Evolutionary conservation across 2,329 filamentous ascomycete genomes (phyloP).

Genomic region (Fusarium oxysporum): DNA sequence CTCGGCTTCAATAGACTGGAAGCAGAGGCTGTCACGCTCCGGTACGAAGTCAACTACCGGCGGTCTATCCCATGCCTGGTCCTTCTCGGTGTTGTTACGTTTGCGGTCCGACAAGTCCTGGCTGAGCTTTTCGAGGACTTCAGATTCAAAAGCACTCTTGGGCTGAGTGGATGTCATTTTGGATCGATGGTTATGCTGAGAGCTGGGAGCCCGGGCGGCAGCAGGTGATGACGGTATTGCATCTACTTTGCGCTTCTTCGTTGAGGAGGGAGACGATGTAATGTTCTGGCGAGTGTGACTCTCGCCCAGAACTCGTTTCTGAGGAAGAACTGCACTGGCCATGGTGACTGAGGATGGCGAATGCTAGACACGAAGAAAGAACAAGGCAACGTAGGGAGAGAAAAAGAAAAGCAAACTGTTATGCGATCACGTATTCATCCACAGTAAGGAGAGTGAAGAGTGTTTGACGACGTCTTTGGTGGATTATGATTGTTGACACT

Average conservation of each 20-base stretch:
- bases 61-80: conserved; percentile 87
- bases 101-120: conserved; percentile 91
- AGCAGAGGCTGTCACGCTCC: conserved; percentile 77
- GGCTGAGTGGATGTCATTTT: conserved; percentile 78
- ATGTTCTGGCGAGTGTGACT: conserved; percentile 73
- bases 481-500: conserved; percentile 36
- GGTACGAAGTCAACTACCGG: conserved; percentile 65
- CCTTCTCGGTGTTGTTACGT: conserved; percentile 88
- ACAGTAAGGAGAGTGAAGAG: conserved; percentile 7
- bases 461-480: conserved; percentile 6
- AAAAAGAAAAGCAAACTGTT: not conserved
- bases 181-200: conserved; percentile 70
- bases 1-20: conserved; percentile 96
- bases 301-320: conserved; percentile 80
- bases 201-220: conserved; percentile 69
- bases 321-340: conserved; percentile 66
- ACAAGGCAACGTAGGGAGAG: not conserved
- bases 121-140: conserved; percentile 94
- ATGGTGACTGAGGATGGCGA: conserved; percentile 51
- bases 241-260: conserved; percentile 89
- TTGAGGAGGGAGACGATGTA: conserved; percentile 64
- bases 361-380: conserved; percentile 11
- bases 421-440: conserved; percentile 25
- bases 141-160: conserved; percentile 93
- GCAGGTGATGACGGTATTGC: conserved; percentile 65